A percentile compares a stretch with the other conserved stretches of the same genome.
phyloP scores from a whole-genome alignment of 2,329 filamentous ascomycete genomes.

The Diplodia corticola region DNA sequence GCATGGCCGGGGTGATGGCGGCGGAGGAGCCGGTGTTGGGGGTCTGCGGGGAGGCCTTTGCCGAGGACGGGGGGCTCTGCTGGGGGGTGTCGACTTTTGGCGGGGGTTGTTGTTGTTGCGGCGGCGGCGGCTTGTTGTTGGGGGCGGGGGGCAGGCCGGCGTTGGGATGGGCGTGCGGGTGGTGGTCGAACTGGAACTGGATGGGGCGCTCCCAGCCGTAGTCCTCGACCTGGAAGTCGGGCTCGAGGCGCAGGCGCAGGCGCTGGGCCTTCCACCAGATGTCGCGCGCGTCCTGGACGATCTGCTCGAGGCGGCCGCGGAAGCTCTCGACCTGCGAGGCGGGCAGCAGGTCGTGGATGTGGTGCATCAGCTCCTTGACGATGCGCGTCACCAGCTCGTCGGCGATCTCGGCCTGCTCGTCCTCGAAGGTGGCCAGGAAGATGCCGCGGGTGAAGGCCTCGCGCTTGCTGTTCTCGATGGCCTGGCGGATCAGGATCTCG shows the following conservation, averaged over 20 bases:
- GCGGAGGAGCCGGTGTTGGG: not conserved
- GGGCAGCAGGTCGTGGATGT: slow-evolving; percentile 11
- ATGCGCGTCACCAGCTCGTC: slow-evolving; percentile 13
- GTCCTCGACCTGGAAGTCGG: slow-evolving; percentile 21
- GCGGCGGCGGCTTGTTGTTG: not conserved
- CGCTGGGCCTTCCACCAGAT: slow-evolving; percentile 18
- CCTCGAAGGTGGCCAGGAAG: slow-evolving; percentile 9
- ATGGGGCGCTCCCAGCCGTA: slow-evolving; percentile 14
- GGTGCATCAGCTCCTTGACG: slow-evolving; percentile 13
- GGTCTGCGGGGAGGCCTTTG: not conserved
- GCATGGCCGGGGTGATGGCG: not conserved
- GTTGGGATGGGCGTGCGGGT: not conserved
- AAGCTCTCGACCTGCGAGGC: not conserved
- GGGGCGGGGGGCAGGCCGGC: not conserved
- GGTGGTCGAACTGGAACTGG: slow-evolving; percentile 11
- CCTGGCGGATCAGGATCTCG: slow-evolving; percentile 9
- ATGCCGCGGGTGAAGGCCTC: slow-evolving; percentile 17
- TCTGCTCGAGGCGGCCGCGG: not conserved
- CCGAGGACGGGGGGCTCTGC: not conserved
- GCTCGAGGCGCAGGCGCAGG: slow-evolving; percentile 14
- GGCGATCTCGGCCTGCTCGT: slow-evolving; percentile 10
- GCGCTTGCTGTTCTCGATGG: slow-evolving; percentile 1
- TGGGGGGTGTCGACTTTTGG: not conserved
- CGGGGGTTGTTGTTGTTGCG: not conserved
- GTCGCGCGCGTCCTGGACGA: slow-evolving; percentile 12